Evolutionary conservation across 2,329 filamentous ascomycete species (phyloP), one percentile per base, ranked within the genome.

Genomic region (Aureobasidium pullulans): DNA sequence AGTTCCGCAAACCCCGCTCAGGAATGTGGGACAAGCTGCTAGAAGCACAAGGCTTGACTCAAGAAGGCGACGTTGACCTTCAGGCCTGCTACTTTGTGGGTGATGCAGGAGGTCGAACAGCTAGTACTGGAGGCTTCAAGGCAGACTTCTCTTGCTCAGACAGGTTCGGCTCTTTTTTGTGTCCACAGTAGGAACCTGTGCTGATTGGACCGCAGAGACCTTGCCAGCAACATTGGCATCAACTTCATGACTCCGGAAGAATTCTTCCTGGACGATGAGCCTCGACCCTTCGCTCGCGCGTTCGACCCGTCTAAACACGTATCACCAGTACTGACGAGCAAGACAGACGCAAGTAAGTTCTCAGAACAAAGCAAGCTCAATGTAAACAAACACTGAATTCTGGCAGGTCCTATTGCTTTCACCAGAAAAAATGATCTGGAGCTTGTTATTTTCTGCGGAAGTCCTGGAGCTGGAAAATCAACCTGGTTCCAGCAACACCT

Each of bases 401-500:
- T 15, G 9, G 7, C 19, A 69, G 71, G 62, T 62, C 67, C 63
- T 44, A 67, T 64, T 48, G 62, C 69, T 6, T 77, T 83, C 64
- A 77, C 81, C 48, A 90, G 86, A 74, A 81, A 78, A 54, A 84
- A 87, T 66, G 71, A 81, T 6, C 72, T 84, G 64, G 92, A 96
- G 59, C 77, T 97, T 13, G 83, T 97, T 28, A 73, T 97, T 7
- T 90, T 96, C 70, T 93, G 89, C 68, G 94, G 94, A 1, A 90
- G 89, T 49, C 94, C 94, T 0, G 92, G 89, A 1, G 85, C 90
- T 2, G 94, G 94, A 16, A 97, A 99, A 73, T 96, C 90, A 40
- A 93, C 90, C 0, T 96, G 94, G 68, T 96, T 87, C 74, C 90
- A 87, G 84, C 85, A 81, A 62, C 77, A 88, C 64, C 76, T 97